A percentile compares a stretch with the other conserved stretches of the same genome.
Conservation (phyloP, 768 basidiomycete genomes). For the Hygrocybe punicea region DNA sequence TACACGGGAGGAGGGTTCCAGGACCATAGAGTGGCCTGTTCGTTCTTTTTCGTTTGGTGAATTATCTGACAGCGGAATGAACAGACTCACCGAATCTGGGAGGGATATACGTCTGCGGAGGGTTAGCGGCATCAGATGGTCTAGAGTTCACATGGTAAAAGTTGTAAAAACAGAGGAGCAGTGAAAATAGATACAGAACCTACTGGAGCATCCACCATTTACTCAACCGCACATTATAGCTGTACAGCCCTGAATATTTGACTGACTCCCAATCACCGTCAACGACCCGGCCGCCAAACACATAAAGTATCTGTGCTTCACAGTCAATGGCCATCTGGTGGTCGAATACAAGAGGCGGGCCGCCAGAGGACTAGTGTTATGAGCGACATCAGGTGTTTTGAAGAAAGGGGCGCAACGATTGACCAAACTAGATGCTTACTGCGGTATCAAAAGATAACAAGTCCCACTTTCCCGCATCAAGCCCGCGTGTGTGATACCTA, state of each 20-base stretch:
- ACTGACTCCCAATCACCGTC: conserved; percentile 58
- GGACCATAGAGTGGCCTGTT: conserved; percentile 77
- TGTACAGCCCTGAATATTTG: conserved; percentile 71
- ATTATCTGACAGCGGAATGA: neutral
- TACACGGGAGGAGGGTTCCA: conserved; percentile 55
- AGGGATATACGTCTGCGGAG: conserved; percentile 45
- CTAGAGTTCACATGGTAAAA: conserved; percentile 14
- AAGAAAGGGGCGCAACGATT: neutral
- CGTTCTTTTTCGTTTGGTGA: conserved; percentile 2
- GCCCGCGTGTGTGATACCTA: conserved; percentile 64
- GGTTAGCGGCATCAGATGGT: conserved; percentile 25
- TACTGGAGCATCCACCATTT: conserved; percentile 71
- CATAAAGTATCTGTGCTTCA: conserved; percentile 66
- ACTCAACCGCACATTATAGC: conserved; percentile 61
- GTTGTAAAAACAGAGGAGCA: neutral
- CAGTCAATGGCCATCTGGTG: conserved; percentile 80
- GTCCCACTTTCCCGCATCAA: conserved; percentile 68
- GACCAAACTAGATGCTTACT: conserved; percentile 38
- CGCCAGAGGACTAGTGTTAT: conserved; percentile 50
- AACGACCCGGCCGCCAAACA: conserved; percentile 71
- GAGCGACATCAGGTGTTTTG: neutral
- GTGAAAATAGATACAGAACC: conserved; percentile 21
- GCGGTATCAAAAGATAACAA: conserved; percentile 62
- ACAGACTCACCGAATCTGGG: conserved; percentile 54
- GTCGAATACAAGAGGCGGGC: conserved; percentile 72